Base-by-base conservation (phyloP, 495 filamentous ascomycete genomes). In the Lindgomyces ingoldianus region DNA sequence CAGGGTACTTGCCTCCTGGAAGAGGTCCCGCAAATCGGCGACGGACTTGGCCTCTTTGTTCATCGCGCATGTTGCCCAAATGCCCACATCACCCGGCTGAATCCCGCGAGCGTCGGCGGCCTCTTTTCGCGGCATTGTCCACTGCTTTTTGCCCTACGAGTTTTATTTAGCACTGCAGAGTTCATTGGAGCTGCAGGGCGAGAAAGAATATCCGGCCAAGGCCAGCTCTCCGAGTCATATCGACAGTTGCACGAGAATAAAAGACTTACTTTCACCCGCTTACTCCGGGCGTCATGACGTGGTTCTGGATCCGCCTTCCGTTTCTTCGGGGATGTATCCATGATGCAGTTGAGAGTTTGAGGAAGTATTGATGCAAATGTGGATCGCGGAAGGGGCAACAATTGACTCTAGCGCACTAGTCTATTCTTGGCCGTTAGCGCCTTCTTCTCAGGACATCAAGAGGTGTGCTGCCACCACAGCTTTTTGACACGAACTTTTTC, bases 31-130 rank as follows among this genome's bases (percentile, higher is more conserved):
- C 45, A 91, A 74, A 72, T 98, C 94, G 36, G 78, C 80, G 1
- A 89, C 81, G 19, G 90, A 91, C 77, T 87, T 92, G 21, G 76
- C 78, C 77, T 98, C 93, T 75, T 83, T 88, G 53, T 85, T 85
- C 74, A 87, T 86, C 30, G 91, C 87, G 72, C 92, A 97, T 1
- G 95, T 96, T 25, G 88, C 84, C 83, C 93, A 97, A 27, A 98
- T 89, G 11, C 94, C 94, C 46, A 81, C 79, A 73, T 94, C 91
- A 16, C 94, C 94, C 24, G 85, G 79, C 65, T 77, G 70, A 45
- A 78, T 78, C 14, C 46, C 62, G 14, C 61, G 62, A 24, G 53
- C 56, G 19, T 71, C 61, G 22, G 62, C 39, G 10, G 53, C 49
- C 18, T 67, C 47, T 49, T 50, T 69, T 51, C 64, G 69, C 39